phyloP scores from a whole-genome alignment of 2,329 filamentous ascomycete genomes.

The Pyrenochaeta sp. region DNA sequence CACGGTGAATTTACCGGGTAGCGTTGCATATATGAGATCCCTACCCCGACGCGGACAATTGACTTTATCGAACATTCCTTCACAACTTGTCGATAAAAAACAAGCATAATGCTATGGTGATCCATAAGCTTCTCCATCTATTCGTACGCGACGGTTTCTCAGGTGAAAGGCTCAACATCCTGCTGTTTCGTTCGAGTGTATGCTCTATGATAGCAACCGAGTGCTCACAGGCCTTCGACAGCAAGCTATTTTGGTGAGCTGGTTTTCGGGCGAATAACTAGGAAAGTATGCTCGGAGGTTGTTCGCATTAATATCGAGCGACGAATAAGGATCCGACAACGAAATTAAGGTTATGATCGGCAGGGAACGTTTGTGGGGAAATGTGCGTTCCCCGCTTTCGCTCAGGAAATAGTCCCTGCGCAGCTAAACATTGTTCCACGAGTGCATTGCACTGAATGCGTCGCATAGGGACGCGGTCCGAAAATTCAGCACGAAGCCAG shows the following conservation, averaged over 20 bases:
- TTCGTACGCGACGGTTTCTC: too few relatives aligned
- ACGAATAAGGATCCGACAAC: conserved; percentile 6
- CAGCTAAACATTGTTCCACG: conserved; percentile 4
- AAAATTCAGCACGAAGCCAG: not conserved
- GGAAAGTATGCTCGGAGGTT: not conserved
- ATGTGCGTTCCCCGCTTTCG: conserved; percentile 24
- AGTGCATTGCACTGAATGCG: not conserved
- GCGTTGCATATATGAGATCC: not conserved
- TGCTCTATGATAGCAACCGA: not conserved
- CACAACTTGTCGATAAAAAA: not conserved
- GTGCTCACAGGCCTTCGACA: not conserved
- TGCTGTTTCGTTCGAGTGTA: not conserved
- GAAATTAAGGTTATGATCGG: conserved; percentile 10
- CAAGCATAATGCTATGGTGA: not conserved
- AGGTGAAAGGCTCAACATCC: not conserved
- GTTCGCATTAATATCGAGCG: conserved; percentile 4
- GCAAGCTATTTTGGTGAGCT: not conserved
- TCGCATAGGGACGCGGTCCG: not conserved
- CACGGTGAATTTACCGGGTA: not conserved
- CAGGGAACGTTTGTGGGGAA: conserved; percentile 16
- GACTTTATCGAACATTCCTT: not conserved
- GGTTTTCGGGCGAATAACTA: not conserved
- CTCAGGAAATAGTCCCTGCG: conserved; percentile 5
- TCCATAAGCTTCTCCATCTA: too few relatives aligned
- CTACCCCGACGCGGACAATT: not conserved